A percentile compares a stretch with the other conserved stretches of the same genome.
Evolutionary conservation across 140 eudicot species (phyloP).

Genomic region (Senecio squalidus): DNA sequence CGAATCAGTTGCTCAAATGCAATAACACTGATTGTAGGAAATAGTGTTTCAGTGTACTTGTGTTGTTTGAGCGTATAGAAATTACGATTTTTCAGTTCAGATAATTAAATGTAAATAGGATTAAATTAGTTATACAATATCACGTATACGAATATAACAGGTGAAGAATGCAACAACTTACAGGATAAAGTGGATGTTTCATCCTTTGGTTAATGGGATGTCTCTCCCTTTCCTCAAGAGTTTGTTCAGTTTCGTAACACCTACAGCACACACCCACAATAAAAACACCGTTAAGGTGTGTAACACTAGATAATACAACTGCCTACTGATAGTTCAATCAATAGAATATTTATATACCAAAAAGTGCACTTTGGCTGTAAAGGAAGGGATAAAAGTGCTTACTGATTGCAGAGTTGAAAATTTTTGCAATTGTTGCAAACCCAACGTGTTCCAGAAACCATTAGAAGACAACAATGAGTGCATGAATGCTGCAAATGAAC

Average conservation of each 20-base stretch:
- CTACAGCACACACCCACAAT: constrained; percentile 32
- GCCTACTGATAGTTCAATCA: not conserved
- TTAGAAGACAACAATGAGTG: constrained; percentile 73
- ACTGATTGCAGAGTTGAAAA: constrained; percentile 87
- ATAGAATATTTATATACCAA: not conserved
- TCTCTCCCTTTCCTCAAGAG: constrained; percentile 65
- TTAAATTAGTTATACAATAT: not conserved
- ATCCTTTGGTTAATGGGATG: constrained; percentile 79
- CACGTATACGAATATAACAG: not conserved
- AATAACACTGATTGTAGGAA: not conserved
- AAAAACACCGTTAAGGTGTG: too few species aligned
- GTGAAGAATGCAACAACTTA: constrained; percentile 25
- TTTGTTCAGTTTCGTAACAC: constrained; percentile 68
- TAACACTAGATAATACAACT: too few species aligned
- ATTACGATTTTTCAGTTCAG: not conserved
- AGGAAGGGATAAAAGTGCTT: constrained; percentile 16
- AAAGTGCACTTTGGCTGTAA: not conserved
- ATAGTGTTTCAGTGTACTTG: not conserved
- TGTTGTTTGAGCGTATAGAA: not conserved
- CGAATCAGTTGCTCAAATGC: too few species aligned
- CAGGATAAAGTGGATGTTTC: constrained; percentile 51
- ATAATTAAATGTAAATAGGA: not conserved
- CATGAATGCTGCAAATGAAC: constrained; percentile 94
- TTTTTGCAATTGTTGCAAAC: constrained; percentile 73
- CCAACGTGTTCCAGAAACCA: constrained; percentile 90